Conservation (phyloP, 192 early-diverging fungal species). For the Coemansia sp. region DNA sequence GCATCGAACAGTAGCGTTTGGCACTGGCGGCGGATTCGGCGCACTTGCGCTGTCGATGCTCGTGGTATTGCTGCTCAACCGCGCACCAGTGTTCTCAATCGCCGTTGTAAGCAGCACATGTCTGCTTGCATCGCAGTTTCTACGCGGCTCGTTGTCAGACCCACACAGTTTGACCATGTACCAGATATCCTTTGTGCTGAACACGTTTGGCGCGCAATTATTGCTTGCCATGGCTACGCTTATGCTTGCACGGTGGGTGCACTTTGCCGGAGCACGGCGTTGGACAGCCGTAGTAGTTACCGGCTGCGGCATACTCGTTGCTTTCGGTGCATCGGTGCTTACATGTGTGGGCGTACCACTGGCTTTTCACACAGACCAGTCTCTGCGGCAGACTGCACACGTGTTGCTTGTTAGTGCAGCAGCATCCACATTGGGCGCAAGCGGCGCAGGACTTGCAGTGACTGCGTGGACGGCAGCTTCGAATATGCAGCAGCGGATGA, state of each 20-base stretch:
- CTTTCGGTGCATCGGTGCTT: conserved; percentile 8
- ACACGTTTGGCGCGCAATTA: conserved; percentile 18
- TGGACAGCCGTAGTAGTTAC: conserved; percentile 2
- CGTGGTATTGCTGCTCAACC: neutral
- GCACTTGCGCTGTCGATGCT: conserved; percentile 16
- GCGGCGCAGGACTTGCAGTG: conserved; percentile 17
- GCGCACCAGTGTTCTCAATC: conserved; percentile 2
- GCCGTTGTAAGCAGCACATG: conserved; percentile 9
- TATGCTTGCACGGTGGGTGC: conserved; percentile 22
- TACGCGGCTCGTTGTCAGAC: conserved; percentile 20
- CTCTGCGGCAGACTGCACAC: conserved; percentile 17
- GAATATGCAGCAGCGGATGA: neutral
- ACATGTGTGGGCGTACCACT: conserved; percentile 24
- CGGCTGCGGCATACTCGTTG: neutral
- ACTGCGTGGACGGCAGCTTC: conserved; percentile 13
- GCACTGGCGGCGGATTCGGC: conserved; percentile 29
- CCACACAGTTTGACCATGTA: conserved; percentile 13
- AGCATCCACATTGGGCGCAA: conserved; percentile 8
- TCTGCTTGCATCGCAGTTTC: conserved; percentile 27
- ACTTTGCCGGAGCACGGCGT: conserved; percentile 5
- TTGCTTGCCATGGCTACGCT: conserved; percentile 10
- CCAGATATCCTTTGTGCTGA: conserved; percentile 17
- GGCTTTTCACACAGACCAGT: neutral
- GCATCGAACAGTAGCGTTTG: conserved; percentile 22
- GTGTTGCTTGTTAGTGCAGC: conserved; percentile 13